Percentiles rank a stretch among this genome's conserved stretches.
Evolutionary conservation across 306 rosid genomes (phyloP).

Genomic region (Quillaja saponaria): DNA sequence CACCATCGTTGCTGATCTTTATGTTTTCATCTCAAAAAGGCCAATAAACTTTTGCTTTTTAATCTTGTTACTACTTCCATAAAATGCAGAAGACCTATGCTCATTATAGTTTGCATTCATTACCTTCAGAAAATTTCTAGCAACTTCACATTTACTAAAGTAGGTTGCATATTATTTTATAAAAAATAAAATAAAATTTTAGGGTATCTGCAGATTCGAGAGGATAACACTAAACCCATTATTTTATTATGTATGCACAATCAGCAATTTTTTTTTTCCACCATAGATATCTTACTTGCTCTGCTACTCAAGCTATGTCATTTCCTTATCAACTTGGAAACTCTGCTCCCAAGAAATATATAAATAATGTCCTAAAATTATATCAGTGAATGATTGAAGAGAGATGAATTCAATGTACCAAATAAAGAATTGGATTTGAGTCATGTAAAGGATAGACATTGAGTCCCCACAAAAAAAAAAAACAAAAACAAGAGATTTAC

Average conservation of each 20-base stretch:
- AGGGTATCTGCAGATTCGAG: neutral
- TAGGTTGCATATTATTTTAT: too few species aligned
- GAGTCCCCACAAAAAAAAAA: neutral
- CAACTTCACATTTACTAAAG: too few species aligned
- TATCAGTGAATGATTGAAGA: conserved; percentile 24
- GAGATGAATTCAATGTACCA: conserved; percentile 25
- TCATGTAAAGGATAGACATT: conserved; percentile 15
- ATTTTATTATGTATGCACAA: conserved; percentile 3
- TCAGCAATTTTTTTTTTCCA: conserved; percentile 2
- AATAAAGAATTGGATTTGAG: conserved; percentile 17
- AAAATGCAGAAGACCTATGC: too few species aligned
- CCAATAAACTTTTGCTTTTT: too few species aligned
- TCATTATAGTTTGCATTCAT: too few species aligned
- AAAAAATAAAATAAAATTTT: too few species aligned
- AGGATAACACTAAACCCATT: too few species aligned
- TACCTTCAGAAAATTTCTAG: conserved; percentile 2
- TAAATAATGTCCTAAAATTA: conserved; percentile 4
- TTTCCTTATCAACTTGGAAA: neutral
- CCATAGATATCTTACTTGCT: conserved; percentile 19
- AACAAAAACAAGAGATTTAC: neutral
- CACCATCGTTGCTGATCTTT: too few species aligned
- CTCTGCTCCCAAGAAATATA: too few species aligned
- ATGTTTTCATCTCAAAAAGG: too few species aligned
- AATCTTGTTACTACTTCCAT: too few species aligned
- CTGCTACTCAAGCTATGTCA: conserved; percentile 20